Base-by-base conservation (phyloP, 148 eudicot species). In the Cornus florida region DNA sequence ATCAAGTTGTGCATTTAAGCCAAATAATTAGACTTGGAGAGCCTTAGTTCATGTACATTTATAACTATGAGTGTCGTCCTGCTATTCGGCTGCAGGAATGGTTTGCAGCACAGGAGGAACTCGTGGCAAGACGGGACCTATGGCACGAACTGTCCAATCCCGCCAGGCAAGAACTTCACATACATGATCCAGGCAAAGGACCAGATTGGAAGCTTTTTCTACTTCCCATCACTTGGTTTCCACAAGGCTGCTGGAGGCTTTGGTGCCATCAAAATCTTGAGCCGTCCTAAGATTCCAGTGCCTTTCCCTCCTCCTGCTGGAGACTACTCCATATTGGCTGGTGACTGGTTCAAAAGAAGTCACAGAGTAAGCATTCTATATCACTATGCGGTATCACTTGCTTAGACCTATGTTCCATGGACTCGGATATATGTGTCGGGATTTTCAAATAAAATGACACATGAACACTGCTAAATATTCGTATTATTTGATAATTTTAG, bases 81-180 rank as follows among this genome's bases (percentile, higher is more conserved):
- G 41, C 23, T 11, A 8, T 56, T 28, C 5, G 41, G 32, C 19
- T 67, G 67, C 80, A 97, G 99, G 99, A 90, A 97, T 72, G 99
- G 99, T 5, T 73, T 97, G 69, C 98, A 94, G 75, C 89, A 97
- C 43, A 85, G 99, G 77, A 88, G 94, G 72, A 94, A 94, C 78
- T 97, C 99, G 7, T 97, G 94, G 94, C 89, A 92, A 83, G 99
- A 97, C 70, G 99, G 99, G 67, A 86, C 86, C 60, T 80, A 74
- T 19, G 99, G 99, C 43, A 97, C 98, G 19, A 97, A 81, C 64
- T 97, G 99, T 75, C 98, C 98, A 11, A 97, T 97, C 73, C 95
- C 84, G 31, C 95, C 95, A 0, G 73, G 95, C 19, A 89, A 76
- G 71, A 96, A 96, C 86, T 93, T 84, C 81, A 96, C 99, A n/a